phyloP scores from a whole-genome alignment of 2,329 filamentous ascomycete species.

The Apiospora aurea region DNA sequence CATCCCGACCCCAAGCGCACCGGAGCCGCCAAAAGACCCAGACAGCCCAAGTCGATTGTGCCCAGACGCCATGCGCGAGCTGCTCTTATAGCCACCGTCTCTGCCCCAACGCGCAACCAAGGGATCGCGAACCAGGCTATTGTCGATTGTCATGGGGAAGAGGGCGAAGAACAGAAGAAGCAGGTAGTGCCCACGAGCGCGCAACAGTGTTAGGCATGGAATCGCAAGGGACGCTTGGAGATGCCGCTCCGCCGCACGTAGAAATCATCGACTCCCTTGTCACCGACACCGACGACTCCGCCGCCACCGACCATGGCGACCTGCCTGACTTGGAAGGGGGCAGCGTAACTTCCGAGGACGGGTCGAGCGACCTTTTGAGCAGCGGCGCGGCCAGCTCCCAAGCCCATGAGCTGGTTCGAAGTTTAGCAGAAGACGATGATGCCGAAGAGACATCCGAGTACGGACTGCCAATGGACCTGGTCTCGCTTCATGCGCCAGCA shows the following conservation, averaged over 20 bases:
- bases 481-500: slow-evolving; percentile 52
- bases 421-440: slow-evolving; percentile 34
- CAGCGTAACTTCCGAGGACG: slow-evolving; percentile 19
- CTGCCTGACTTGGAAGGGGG: slow-evolving; percentile 22
- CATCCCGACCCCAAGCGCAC: not conserved
- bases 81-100: not conserved
- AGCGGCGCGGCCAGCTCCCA: slow-evolving; percentile 36
- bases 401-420: slow-evolving; percentile 27
- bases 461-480: slow-evolving; percentile 44
- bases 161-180: not conserved
- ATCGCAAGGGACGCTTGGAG: slow-evolving; percentile 1
- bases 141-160: slow-evolving; percentile 8
- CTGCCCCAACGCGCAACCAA: not conserved
- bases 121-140: not conserved
- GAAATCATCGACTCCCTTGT: not conserved
- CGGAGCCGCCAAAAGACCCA: not conserved
- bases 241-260: not conserved
- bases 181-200: slow-evolving; percentile 16
- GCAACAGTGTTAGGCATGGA: slow-evolving; percentile 18
- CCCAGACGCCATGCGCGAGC: slow-evolving; percentile 2
- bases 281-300: slow-evolving; percentile 6
- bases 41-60: not conserved
- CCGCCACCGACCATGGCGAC: slow-evolving; percentile 12
- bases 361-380: slow-evolving; percentile 39
- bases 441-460: slow-evolving; percentile 29